phyloP scores from a whole-genome alignment of 2,329 filamentous ascomycete species.

The Cercospora beticola region DNA sequence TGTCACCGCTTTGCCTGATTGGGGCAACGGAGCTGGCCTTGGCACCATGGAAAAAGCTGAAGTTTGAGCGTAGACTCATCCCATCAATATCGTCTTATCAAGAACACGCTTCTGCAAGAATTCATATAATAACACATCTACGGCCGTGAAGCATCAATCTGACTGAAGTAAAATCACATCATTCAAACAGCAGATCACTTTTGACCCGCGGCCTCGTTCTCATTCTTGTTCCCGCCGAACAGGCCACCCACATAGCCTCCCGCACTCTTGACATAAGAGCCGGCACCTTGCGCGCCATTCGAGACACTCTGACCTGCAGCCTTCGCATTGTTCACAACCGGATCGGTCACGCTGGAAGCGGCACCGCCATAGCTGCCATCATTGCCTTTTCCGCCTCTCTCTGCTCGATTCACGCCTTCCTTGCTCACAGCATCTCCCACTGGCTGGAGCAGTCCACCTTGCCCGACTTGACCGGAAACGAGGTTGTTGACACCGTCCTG shows the following conservation, averaged over 20 bases:
- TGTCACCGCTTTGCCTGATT: not conserved
- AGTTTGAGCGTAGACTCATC: not conserved
- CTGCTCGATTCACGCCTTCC: slow-evolving; percentile 65
- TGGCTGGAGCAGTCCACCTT: slow-evolving; percentile 66
- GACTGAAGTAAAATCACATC: not conserved
- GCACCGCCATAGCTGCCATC: slow-evolving; percentile 52
- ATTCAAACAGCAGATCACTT: not conserved
- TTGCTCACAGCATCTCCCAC: slow-evolving; percentile 62
- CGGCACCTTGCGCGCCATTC: slow-evolving; percentile 31
- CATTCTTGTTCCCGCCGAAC: slow-evolving; percentile 37
- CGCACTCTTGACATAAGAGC: slow-evolving; percentile 31
- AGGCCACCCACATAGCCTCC: slow-evolving; percentile 37
- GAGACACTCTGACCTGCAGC: slow-evolving; percentile 30
- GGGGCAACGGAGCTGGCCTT: not conserved
- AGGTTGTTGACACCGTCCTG: slow-evolving; percentile 65
- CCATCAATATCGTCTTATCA: not conserved
- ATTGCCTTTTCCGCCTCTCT: slow-evolving; percentile 64
- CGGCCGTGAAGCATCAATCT: not conserved
- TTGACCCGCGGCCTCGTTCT: slow-evolving; percentile 10
- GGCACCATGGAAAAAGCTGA: not conserved
- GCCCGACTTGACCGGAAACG: slow-evolving; percentile 63
- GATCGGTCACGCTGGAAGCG: slow-evolving; percentile 39
- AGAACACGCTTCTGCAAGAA: not conserved
- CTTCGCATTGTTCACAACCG: slow-evolving; percentile 33
- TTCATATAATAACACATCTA: not conserved